A percentile compares a stretch with the other conserved stretches of the same genome.
Evolutionary conservation across 139 green algal species (phyloP).

Genomic region (Penium margaritaceum): DNA sequence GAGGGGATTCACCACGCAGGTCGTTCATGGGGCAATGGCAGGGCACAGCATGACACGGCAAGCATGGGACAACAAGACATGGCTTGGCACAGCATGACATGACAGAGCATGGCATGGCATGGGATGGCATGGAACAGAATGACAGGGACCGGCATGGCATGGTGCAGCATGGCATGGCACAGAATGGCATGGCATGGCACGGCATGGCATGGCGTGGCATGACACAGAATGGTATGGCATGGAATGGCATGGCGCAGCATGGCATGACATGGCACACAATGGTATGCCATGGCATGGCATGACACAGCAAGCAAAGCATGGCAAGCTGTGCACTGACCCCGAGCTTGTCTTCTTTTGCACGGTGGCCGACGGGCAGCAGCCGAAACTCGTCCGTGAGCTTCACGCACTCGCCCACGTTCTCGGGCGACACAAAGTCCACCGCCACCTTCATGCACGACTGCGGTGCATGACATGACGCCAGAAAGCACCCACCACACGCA

Average conservation of each 20-base stretch:
- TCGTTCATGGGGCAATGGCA: too few species aligned
- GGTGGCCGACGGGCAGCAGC: slow-evolving; percentile 39
- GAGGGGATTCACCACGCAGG: too few species aligned
- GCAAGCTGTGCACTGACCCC: slow-evolving; percentile 35
- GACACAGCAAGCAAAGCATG: neutral
- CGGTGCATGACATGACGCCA: too few species aligned
- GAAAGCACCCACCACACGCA: too few species aligned
- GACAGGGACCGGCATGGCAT: too few species aligned
- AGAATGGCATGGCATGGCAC: neutral
- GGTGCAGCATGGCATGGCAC: too few species aligned
- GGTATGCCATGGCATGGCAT: neutral
- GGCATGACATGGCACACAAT: neutral
- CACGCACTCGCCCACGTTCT: slow-evolving; percentile 51
- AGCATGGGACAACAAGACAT: too few species aligned
- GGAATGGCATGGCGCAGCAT: neutral
- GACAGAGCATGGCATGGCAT: too few species aligned
- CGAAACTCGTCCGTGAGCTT: slow-evolving; percentile 44
- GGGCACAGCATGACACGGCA: too few species aligned
- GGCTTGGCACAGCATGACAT: too few species aligned
- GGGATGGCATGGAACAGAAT: too few species aligned
- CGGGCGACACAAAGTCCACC: slow-evolving; percentile 79
- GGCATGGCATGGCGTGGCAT: neutral
- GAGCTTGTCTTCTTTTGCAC: slow-evolving; percentile 55
- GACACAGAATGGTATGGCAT: neutral
- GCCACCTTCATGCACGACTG: slow-evolving; percentile 66